These are phyloP conservation scores for Komagataella phaffii DNA, from an alignment of 805 yeast species.

Conservation along the genomic window DNA sequence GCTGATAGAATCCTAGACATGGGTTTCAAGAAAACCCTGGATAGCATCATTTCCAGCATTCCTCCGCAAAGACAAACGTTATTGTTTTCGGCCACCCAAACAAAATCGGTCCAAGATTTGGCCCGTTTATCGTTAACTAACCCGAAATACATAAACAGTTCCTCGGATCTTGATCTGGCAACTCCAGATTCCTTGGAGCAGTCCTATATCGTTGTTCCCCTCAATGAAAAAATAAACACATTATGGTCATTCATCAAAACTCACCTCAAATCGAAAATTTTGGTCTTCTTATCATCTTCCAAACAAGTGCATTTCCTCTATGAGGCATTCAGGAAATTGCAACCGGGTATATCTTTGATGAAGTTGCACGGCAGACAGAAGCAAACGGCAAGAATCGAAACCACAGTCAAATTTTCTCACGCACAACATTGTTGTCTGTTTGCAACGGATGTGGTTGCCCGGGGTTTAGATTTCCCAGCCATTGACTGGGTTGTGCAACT, in stretches of 20 bases:
- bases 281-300: constrained; percentile 78
- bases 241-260: constrained; percentile 79
- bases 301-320: constrained; percentile 86
- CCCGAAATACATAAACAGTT: constrained; percentile 45
- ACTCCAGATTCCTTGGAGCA: constrained; percentile 75
- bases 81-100: constrained; percentile 80
- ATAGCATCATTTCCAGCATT: constrained; percentile 63
- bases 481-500: constrained; percentile 92
- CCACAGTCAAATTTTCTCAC: constrained; percentile 62
- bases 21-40: constrained; percentile 81
- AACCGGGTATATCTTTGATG: constrained; percentile 83
- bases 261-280: constrained; percentile 65
- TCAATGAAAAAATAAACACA: constrained; percentile 74
- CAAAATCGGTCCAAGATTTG: constrained; percentile 67
- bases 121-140: constrained; percentile 64
- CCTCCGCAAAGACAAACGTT: constrained; percentile 77
- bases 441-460: constrained; percentile 85
- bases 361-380: constrained; percentile 84
- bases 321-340: constrained; percentile 75
- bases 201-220: constrained; percentile 55
- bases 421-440: constrained; percentile 72
- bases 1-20: constrained; percentile 89
- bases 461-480: constrained; percentile 88
- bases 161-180: constrained; percentile 11
- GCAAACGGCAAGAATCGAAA: constrained; percentile 79